A percentile compares a stretch with the other conserved stretches of the same genome.
Evolutionary conservation across 2,329 filamentous ascomycete species (phyloP).

Genomic region (Ilyonectria destructans): DNA sequence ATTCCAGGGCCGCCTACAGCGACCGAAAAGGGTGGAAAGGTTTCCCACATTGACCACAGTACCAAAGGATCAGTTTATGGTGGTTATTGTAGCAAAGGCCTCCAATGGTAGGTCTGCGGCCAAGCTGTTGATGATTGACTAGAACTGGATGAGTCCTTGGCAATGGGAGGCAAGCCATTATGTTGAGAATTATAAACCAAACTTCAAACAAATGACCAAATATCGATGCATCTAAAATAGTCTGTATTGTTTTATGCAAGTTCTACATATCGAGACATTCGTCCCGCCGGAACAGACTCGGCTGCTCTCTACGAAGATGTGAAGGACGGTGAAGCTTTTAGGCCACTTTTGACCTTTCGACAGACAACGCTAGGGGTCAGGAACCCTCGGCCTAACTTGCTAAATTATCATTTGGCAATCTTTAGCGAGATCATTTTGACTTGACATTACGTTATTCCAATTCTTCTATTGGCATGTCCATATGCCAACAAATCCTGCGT

Average conservation of each 20-base stretch:
- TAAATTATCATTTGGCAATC: neutral
- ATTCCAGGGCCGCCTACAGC: neutral
- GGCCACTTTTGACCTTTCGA: too few species aligned
- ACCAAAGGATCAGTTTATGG: slow-evolving; percentile 28
- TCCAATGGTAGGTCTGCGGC: slow-evolving; percentile 15
- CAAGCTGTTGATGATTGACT: slow-evolving; percentile 20
- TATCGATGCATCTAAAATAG: too few species aligned
- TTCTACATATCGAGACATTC: too few species aligned
- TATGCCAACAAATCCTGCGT: neutral
- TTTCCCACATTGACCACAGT: neutral
- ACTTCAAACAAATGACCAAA: too few species aligned
- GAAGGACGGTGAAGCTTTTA: too few species aligned
- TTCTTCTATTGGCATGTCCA: neutral
- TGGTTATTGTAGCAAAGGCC: slow-evolving; percentile 20
- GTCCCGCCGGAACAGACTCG: too few species aligned
- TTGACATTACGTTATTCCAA: neutral
- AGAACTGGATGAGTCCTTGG: neutral
- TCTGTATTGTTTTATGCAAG: too few species aligned
- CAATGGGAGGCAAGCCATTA: neutral
- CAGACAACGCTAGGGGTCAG: too few species aligned
- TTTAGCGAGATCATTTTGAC: too few species aligned
- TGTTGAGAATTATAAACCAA: too few species aligned
- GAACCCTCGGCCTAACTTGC: too few species aligned
- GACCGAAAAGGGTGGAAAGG: neutral
- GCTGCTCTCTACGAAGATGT: too few species aligned